Percentiles rank a stretch among this genome's conserved stretches.
These are phyloP conservation scores for Dipteronia dyeriana DNA, from an alignment of 345 rosid species.

Conservation along the genomic window DNA sequence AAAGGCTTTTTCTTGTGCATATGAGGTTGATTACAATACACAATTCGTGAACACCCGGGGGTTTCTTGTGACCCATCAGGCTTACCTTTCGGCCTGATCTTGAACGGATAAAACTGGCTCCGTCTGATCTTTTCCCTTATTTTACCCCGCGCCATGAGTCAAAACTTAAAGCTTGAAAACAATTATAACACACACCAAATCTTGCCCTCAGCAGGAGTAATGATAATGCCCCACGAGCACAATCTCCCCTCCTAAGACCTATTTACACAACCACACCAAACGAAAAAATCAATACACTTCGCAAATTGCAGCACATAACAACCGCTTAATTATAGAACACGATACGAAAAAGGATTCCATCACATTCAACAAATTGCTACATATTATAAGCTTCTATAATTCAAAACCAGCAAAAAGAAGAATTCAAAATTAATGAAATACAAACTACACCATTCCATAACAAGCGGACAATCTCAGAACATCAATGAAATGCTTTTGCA, in stretches of 20 bases:
- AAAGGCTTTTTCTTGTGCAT: conserved; percentile 72
- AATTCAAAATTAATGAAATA: not conserved
- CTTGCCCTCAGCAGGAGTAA: conserved; percentile 17
- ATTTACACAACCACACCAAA: conserved; percentile 20
- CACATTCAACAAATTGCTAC: not conserved
- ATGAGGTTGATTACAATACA: conserved; percentile 79
- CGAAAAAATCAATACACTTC: not conserved
- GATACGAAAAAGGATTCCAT: not conserved
- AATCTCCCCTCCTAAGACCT: conserved; percentile 29
- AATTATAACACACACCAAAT: conserved; percentile 18
- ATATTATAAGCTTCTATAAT: conserved; percentile 7
- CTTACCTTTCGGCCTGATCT: conserved; percentile 60
- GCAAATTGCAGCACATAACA: conserved; percentile 13
- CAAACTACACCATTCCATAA: conserved; percentile 11
- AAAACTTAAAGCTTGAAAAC: conserved; percentile 18
- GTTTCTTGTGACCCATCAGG: conserved; percentile 47
- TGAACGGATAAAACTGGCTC: conserved; percentile 82
- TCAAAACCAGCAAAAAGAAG: not conserved
- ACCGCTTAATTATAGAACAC: not conserved
- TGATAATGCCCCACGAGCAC: conserved; percentile 13
- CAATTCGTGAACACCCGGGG: conserved; percentile 68
- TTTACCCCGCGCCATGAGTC: conserved; percentile 75
- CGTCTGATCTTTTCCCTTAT: conserved; percentile 79
- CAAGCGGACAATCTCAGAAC: conserved; percentile 10
- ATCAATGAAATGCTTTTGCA: conserved; percentile 12